Conservation (phyloP, 1,139 yeast genomes). For the Suhomyces maxii region DNA sequence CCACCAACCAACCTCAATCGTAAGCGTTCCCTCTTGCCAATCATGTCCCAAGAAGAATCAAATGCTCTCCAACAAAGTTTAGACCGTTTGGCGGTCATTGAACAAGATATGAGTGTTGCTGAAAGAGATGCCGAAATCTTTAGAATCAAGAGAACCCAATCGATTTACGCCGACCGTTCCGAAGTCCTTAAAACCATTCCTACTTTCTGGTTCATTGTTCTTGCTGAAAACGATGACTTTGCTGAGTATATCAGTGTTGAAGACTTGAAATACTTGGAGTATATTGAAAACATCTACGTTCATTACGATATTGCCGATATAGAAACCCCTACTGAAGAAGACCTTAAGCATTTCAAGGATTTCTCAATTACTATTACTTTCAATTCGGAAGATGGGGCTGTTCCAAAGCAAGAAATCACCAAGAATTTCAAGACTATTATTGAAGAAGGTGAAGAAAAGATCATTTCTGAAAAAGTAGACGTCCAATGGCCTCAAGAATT, state of each 20-base stretch:
- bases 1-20: background rate
- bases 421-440: slow-evolving; percentile 50
- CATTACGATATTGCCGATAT: slow-evolving; percentile 42
- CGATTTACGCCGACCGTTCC: slow-evolving; percentile 53
- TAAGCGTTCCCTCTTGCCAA: background rate
- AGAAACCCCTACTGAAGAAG: slow-evolving; percentile 11
- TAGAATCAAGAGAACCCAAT: slow-evolving; percentile 51
- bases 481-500: slow-evolving; percentile 63
- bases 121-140: slow-evolving; percentile 55
- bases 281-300: slow-evolving; percentile 56
- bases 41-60: slow-evolving; percentile 9
- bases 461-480: slow-evolving; percentile 50
- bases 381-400: slow-evolving; percentile 32
- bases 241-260: slow-evolving; percentile 67
- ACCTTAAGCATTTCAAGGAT: slow-evolving; percentile 41
- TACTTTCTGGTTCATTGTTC: slow-evolving; percentile 73
- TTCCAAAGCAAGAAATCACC: slow-evolving; percentile 52
- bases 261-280: slow-evolving; percentile 67
- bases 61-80: slow-evolving; percentile 15
- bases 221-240: slow-evolving; percentile 75
- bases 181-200: slow-evolving; percentile 49
- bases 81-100: slow-evolving; percentile 52
- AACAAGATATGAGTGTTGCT: slow-evolving; percentile 52
- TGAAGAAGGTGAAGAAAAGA: slow-evolving; percentile 52
- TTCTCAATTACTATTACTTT: slow-evolving; percentile 61